phyloP scores from a whole-genome alignment of 2,329 filamentous ascomycete genomes.

The Endothia cerciana region DNA sequence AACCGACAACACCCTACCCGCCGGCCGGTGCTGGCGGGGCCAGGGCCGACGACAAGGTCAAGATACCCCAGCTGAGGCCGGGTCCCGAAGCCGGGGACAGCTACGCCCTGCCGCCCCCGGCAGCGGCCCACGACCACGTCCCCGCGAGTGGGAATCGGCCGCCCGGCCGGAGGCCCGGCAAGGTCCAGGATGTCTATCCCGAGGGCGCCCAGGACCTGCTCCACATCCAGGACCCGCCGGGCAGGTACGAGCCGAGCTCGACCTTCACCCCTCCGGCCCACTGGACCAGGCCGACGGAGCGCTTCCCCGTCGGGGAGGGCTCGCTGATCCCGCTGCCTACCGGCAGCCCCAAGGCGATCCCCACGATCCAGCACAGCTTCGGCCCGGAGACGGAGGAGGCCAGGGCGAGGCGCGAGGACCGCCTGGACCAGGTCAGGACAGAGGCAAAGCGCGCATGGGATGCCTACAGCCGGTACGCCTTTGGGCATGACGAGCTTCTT shows the following conservation, averaged over 20 bases:
- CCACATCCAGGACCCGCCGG: slow-evolving; percentile 33
- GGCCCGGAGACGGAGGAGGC: slow-evolving; percentile 63
- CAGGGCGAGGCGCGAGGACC: slow-evolving; percentile 65
- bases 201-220: slow-evolving; percentile 31
- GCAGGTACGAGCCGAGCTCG: slow-evolving; percentile 33
- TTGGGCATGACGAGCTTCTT: slow-evolving; percentile 82
- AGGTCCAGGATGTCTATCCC: slow-evolving; percentile 31
- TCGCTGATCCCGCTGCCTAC: slow-evolving; percentile 78
- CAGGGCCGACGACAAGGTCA: slow-evolving; percentile 28
- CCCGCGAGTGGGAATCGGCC: slow-evolving; percentile 33
- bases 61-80: slow-evolving; percentile 37
- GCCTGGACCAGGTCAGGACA: slow-evolving; percentile 69
- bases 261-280: slow-evolving; percentile 50
- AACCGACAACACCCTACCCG: slow-evolving; percentile 9
- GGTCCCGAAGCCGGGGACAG: slow-evolving; percentile 34
- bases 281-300: slow-evolving; percentile 75
- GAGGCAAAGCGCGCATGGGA: slow-evolving; percentile 81
- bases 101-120: slow-evolving; percentile 35
- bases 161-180: slow-evolving; percentile 37
- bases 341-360: slow-evolving; percentile 69
- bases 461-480: slow-evolving; percentile 79
- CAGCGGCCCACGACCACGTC: slow-evolving; percentile 29
- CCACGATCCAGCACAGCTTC: slow-evolving; percentile 77
- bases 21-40: slow-evolving; percentile 13
- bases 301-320: slow-evolving; percentile 74